Base-by-base conservation (phyloP, 768 basidiomycete species). In the Russula griseocarnosa region DNA sequence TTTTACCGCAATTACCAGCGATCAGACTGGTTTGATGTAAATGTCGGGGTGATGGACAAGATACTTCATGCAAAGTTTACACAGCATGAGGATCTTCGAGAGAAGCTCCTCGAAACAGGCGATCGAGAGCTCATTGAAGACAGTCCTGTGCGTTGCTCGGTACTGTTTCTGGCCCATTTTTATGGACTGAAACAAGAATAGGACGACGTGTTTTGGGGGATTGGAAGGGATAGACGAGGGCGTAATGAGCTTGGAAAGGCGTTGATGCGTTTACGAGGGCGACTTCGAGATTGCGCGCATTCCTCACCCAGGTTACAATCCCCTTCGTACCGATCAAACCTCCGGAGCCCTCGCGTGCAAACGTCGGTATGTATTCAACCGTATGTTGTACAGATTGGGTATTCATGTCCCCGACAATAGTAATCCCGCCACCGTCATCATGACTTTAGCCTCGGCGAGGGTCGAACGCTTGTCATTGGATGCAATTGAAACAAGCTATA, bases 151-250 rank as follows among this genome's bases (percentile, higher is more conserved):
- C 44, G 52, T 7, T n/a, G 40, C 44, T 24, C 30, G 28, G 28
- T n/a, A 36, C 61, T 69, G 69, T 60, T 69, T 67, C 53, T 65
- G 53, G 50, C 47, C 36, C 5, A 40, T 60, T 72, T 67, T 69
- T 70, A 49, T 34, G 28, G 36, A 44, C 59, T 65, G 20, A 75
- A 73, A 2, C 10, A 7, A 40, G 28, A 42, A 2, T 70, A 71
- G 69, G 73, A 74, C 57, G 77, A 79, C 65, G 67, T 74, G 40
- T 77, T 79, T 66, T 80, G 78, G 78, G 79, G 78, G 30, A 62
- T 76, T 61, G 78, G 79, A 59, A 70, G 71, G 47, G 71, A 80
- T 22, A 70, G 73, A 52, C 71, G 72, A 60, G 79, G 78, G 57
- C 67, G 72, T 63, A 79, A 79, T 60, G 75, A 79, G 64, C 69